A percentile compares a stretch with the other conserved stretches of the same genome.
phyloP scores from a whole-genome alignment of 1,284 basidiomycete genomes.

The Mrakiaceae sp. region DNA sequence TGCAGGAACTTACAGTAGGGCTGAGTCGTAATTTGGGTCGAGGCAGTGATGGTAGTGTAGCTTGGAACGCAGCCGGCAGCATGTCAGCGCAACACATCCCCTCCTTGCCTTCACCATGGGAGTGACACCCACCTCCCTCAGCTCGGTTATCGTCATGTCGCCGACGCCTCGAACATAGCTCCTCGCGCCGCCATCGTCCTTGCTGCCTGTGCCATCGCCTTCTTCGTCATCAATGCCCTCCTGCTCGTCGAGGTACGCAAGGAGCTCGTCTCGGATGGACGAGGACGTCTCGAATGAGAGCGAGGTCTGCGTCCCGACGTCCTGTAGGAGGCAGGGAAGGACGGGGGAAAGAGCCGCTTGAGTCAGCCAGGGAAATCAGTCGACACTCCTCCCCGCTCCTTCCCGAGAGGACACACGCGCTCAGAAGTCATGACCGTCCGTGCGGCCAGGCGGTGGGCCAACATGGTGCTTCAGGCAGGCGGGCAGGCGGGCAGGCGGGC shows the following conservation, averaged over 20 bases:
- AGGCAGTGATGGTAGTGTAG: constrained; percentile 10
- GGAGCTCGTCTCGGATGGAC: constrained; percentile 14
- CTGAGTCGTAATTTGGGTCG: constrained; percentile 15
- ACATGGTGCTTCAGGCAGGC: not conserved
- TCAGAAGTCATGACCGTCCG: constrained; percentile 13
- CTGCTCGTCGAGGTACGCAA: constrained; percentile 14
- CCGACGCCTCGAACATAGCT: constrained; percentile 3
- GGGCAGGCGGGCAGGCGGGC: too few relatives aligned
- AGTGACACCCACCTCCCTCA: not conserved
- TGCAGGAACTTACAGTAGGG: not conserved
- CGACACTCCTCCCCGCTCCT: not conserved
- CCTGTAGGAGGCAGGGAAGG: not conserved
- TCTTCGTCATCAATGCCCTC: constrained; percentile 1
- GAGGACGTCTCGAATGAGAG: constrained; percentile 16
- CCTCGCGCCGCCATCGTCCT: not conserved
- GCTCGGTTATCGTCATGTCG: constrained; percentile 6
- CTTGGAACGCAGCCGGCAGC: not conserved
- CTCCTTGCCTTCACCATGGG: not conserved
- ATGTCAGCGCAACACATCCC: too few relatives aligned
- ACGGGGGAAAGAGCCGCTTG: not conserved
- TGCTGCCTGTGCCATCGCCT: not conserved
- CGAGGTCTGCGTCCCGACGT: constrained; percentile 13
- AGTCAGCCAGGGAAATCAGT: not conserved
- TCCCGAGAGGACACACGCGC: not conserved
- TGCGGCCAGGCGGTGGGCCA: constrained; percentile 10